phyloP scores from a whole-genome alignment of 2,329 filamentous ascomycete species.

The Phaeoacremonium minimum region DNA sequence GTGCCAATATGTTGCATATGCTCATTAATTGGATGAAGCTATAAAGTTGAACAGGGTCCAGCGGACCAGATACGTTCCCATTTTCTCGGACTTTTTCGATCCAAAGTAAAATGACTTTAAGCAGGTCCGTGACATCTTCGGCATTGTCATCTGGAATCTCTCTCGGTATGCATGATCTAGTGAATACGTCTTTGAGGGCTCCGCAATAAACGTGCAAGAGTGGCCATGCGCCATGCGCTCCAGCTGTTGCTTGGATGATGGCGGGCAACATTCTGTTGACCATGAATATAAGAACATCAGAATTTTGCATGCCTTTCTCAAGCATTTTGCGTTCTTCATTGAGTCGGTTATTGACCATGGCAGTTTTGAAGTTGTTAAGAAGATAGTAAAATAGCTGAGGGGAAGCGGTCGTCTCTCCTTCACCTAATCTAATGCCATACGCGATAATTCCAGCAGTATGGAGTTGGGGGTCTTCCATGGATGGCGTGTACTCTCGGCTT shows the following conservation, averaged over 20 bases:
- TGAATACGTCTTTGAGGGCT: constrained; percentile 33
- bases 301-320: constrained; percentile 41
- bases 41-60: constrained; percentile 16
- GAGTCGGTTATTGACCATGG: constrained; percentile 44
- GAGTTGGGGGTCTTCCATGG: constrained; percentile 49
- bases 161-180: constrained; percentile 24
- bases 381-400: constrained; percentile 53
- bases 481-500: constrained; percentile 51
- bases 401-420: constrained; percentile 42
- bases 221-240: constrained; percentile 33
- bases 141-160: constrained; percentile 29
- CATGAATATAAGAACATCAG: constrained; percentile 40
- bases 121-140: constrained; percentile 22
- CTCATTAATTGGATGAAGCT: constrained; percentile 10
- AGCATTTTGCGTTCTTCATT: constrained; percentile 40
- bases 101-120: constrained; percentile 21
- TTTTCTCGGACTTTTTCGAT: constrained; percentile 7
- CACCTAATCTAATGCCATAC: constrained; percentile 50
- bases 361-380: constrained; percentile 52
- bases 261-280: constrained; percentile 50
- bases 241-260: constrained; percentile 34
- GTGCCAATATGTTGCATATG: constrained; percentile 7
- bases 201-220: constrained; percentile 46
- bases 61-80: constrained; percentile 2
- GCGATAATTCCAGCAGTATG: constrained; percentile 51